Evolutionary conservation across 2,329 filamentous ascomycete species (phyloP), one percentile per base, ranked within the genome.

Genomic region (Penicillium decumbens): DNA sequence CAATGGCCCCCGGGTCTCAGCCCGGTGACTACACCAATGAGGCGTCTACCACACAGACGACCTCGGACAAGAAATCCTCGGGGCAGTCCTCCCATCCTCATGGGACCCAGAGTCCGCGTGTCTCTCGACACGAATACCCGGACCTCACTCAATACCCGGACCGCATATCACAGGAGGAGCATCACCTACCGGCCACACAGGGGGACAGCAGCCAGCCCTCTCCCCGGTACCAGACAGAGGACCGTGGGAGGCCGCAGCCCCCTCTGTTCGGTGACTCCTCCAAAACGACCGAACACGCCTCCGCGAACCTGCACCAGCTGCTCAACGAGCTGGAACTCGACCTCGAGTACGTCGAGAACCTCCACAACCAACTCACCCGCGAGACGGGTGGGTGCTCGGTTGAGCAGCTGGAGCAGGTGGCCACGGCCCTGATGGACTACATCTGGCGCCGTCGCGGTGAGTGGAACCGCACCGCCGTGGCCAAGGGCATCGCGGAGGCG

Each of bases 331-430:
- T 71, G 6, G 50, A 61, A 6, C 46, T 82, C 12, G 78, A 82
- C 50, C 68, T 77, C 8, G 58, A 63, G 0, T 75, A 80, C 27
- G 74, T 89, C 23, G 68, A 74, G 1, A 66, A 74, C 6, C 78
- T 95, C 47, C 77, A 89, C 49, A 67, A 76, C 0, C 76, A 82
- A 32, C 74, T 95, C 29, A 83, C 85, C 0, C 72, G 80, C 25
- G 76, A 78, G 39, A 92, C 88, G 1, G 84, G 82, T 18, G 89
- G 88, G 0, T 88, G 88, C 67, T 88, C 85, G 0, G 88, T 98
- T 45, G 93, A 98, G 72, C 92, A 98, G 69, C 75, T 98, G 18
- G 92, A 97, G 75, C 92, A 97, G 70, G 85, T 96, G 66, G 91
- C 91, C 67, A 85, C 90, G 6, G 83, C 86, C 58, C 75, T 97